Evolutionary conservation across 2,329 filamentous ascomycete species (phyloP), one percentile per base, ranked within the genome.

Genomic region (Exserohilum rostratum): DNA sequence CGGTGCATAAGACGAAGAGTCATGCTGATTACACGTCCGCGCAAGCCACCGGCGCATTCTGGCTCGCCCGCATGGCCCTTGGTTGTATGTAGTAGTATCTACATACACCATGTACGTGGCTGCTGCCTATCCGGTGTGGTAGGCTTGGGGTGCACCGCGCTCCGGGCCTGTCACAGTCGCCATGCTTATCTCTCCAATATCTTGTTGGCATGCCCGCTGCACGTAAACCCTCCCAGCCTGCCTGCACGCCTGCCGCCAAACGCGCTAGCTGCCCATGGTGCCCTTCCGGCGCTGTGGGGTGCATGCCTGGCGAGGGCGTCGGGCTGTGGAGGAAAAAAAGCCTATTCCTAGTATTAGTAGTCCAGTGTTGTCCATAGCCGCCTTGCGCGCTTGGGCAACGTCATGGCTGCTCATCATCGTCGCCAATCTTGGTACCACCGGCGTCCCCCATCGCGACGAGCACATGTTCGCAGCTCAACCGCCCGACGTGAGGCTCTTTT

Each of bases 241-340:
- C 46, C 40, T 46, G 50, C 45, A 53, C n/a, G 40, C 39, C 48
- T 45, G 29, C 31, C 46, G 43, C 44, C 37, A 31, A 13, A 39
- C 40, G 15, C 31, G 29, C 44, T 50, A 54, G 34, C 37, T 35
- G 35, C 30, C 33, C 40, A 45, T 44, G 33, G 22, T 25, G 22
- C 30, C 39, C 39, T 43, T 29, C 30, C 22, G 33, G 50, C 46
- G 29, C 49, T 63, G 58, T 61, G 61, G 61, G 61, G 61, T 63
- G 58, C 61, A 63, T 63, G 42, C n/a, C 35, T 34, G 42, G 31
- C 4, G n/a, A n/a, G n/a, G n/a, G 15, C 18, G 30, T 47, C 27
- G 31, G 22, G 47, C 38, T n/a, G n/a, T n/a, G n/a, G 53, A 39
- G 43, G 52, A 50, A 29, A 18, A 20, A 11, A 31, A 51, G 34